Evolutionary conservation across 345 rosid genomes (phyloP), one percentile per base, ranked within the genome.

Genomic region (Raphanus raphanistrum): DNA sequence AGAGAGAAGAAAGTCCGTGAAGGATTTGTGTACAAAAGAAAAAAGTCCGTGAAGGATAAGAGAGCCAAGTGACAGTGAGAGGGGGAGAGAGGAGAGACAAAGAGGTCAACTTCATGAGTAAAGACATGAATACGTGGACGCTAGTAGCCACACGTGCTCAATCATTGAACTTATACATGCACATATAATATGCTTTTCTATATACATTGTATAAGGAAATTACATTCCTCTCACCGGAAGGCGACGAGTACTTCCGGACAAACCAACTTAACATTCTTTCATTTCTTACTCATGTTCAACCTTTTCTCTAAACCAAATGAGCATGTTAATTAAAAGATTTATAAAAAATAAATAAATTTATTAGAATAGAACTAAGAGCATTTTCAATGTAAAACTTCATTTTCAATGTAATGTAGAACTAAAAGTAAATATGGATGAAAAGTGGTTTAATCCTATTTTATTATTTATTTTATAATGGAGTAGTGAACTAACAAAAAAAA

Each of bases 101-200:
- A 71, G 38, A 73, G 80, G 86, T 89, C 88, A 76, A 74, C 68
- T 83, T 71, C 83, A 68, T 66, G 82, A 79, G 82, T 76, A 82
- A 84, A 82, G 80, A 85, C 93, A 85, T 65, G 29, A 65, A 86
- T 81, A 84, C 92, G 92, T 85, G 89, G 87, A 81, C 83, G 80
- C 52, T 48, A 81, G 52, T 66, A 79, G 58, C 80, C 88, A 85
- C 90, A 89, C 90, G 90, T 87, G 90, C 87, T 83, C 88, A 76
- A 85, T 85, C 86, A 85, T 82, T 80, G 71, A 73, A 70, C 45
- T 52, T 76, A 33, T 70, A 10, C 70, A 69, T 62, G 67, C 70
- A 76, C 10, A 36, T 36, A 36, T 36, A 36, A 8, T 36, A 8
- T 36, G 41, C 41, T 36, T 36, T 36, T 38, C 48, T 45, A 28